Evolutionary conservation across 2,329 filamentous ascomycete genomes (phyloP), one percentile per base, ranked within the genome.

Genomic region (Neonectria hederae): DNA sequence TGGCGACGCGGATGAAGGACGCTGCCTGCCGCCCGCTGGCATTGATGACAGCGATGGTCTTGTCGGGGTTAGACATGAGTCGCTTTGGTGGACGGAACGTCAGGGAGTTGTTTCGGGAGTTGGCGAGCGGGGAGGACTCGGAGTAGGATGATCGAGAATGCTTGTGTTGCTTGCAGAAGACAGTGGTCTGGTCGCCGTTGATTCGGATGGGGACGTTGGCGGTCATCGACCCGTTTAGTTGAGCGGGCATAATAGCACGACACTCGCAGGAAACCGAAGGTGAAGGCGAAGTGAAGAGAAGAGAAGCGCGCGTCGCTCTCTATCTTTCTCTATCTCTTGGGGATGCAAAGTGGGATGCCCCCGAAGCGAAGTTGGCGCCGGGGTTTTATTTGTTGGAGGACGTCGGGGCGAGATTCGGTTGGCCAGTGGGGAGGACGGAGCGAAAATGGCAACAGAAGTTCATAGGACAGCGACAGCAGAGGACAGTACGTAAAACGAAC

Each of bases 21-120:
- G 95, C 95, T 69, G 95, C 94, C 84, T 99, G 96, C 74, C 96
- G 92, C 76, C 96, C 96, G 78, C 93, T 95, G 77, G 93, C 93
- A 82, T 98, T 98, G 82, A 98, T 94, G 76, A 97, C 90, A 76
- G 94, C 95, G 75, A 97, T 93, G 59, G 92, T 96, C 83, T 94
- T 96, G 76, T 87, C 85, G 48, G 86, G 86, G 30, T 83, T 81
- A 64, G 85, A 84, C 81, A 86, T 88, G 70, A 85, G 80, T 70
- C 87, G 83, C 77, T 89, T 89, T 51, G 84, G 78, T 17, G 87
- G 86, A 21, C 87, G 86, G 71, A 88, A 88, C n/a, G 83, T 88
- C 63, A 88, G 72, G 22, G 86, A 89, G 70, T 87, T 88, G 70
- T 88, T 89, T 69, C 86, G 81, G 17, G 86, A 86, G 62, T 72